Conservation (phyloP, 108 stramenopile genomes). For the Schizochytrium sp. region DNA sequence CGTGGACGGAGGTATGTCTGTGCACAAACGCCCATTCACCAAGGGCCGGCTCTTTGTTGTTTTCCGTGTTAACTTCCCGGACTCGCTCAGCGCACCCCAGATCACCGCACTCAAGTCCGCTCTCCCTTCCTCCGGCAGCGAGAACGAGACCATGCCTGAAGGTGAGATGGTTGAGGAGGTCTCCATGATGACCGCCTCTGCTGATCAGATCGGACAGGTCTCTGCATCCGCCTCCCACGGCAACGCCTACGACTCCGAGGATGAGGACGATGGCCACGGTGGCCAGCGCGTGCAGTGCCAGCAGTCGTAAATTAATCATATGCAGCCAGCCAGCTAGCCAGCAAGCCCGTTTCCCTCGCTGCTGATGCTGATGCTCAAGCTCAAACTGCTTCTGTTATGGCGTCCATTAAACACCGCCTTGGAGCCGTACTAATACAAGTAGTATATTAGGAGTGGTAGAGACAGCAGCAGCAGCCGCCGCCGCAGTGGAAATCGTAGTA, state of each 20-base stretch:
- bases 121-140: background rate
- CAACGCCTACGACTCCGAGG: constrained; percentile 78
- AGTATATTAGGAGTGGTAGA: no score
- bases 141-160: background rate
- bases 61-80: constrained; percentile 79
- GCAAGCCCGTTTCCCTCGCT: no score
- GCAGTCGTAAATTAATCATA: constrained; percentile 78
- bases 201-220: constrained; percentile 51
- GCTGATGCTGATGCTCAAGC: no score
- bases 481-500: no score
- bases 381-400: no score
- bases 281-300: constrained; percentile 85
- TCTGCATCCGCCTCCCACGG: constrained; percentile 38
- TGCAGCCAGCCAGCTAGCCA: no score
- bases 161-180: constrained; percentile 58
- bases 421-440: no score
- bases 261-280: constrained; percentile 78
- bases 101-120: constrained; percentile 58
- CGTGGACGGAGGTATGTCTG: constrained; percentile 95
- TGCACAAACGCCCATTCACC: constrained; percentile 88
- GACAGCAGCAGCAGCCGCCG: no score
- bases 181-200: background rate
- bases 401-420: no score
- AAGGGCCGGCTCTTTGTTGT: constrained; percentile 90
- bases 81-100: constrained; percentile 61